Evolutionary conservation across 2,329 filamentous ascomycete genomes (phyloP).

Genomic region (Phyllosticta ampelicida): DNA sequence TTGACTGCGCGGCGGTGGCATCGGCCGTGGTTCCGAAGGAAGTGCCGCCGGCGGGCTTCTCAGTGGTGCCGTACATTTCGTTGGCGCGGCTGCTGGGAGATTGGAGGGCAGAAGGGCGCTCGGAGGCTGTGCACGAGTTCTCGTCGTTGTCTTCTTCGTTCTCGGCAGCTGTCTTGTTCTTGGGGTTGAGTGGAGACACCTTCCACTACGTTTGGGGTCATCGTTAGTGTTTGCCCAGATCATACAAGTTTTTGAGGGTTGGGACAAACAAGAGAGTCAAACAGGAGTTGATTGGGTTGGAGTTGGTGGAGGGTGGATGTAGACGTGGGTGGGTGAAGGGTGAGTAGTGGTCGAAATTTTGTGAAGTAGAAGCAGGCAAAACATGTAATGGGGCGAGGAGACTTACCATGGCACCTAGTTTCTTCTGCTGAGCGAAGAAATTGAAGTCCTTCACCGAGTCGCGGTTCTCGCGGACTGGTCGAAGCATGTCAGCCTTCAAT

Average conservation of each 20-base stretch:
- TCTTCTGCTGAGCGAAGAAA: not conserved
- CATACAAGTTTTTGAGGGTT: not conserved
- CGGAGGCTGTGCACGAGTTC: not conserved
- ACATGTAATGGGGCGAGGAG: not conserved
- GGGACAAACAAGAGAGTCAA: not conserved
- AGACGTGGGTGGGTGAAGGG: not conserved
- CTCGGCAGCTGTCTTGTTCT: not conserved
- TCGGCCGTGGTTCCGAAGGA: not conserved
- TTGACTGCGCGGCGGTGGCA: not conserved
- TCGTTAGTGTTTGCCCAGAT: not conserved
- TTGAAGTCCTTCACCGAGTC: not conserved
- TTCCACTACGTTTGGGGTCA: not conserved
- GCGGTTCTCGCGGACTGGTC: not conserved
- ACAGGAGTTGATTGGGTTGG: not conserved
- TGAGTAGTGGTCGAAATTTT: not conserved
- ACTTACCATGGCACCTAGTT: not conserved
- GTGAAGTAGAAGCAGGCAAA: not conserved
- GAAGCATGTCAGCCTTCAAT: not conserved
- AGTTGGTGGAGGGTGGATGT: too few species aligned
- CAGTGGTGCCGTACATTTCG: not conserved
- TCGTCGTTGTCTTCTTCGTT: not conserved
- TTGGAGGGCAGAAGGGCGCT: not conserved
- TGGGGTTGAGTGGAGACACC: not conserved
- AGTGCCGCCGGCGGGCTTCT: not conserved
- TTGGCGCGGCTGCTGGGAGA: not conserved